These are phyloP conservation scores for Fusarium pseudoanthophilum DNA, from an alignment of 2,329 filamentous ascomycete genomes.

Conservation along the genomic window DNA sequence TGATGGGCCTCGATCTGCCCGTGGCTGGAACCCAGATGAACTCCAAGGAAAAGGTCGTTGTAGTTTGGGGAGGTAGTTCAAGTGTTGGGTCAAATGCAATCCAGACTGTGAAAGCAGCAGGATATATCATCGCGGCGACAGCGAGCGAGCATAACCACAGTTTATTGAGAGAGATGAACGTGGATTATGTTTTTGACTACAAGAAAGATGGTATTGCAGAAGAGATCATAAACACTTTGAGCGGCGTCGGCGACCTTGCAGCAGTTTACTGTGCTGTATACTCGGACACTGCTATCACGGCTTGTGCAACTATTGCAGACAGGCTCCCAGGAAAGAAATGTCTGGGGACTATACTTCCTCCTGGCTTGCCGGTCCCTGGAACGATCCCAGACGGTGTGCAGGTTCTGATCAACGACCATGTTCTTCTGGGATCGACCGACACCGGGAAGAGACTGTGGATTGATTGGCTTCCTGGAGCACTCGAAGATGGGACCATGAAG, in stretches of 20 bases:
- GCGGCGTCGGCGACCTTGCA: fast-evolving
- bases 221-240: neutral
- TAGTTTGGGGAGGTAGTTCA: neutral
- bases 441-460: neutral
- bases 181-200: neutral
- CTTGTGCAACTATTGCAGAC: neutral
- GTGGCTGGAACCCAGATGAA: neutral
- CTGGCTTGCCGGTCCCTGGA: neutral
- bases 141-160: neutral
- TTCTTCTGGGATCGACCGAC: neutral
- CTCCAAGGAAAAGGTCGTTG: neutral
- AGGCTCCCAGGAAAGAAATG: neutral
- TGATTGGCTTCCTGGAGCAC: neutral
- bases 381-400: neutral
- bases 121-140: neutral
- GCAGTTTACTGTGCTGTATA: neutral
- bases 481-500: neutral
- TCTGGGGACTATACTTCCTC: neutral
- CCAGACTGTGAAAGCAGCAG: neutral
- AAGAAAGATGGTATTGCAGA: neutral
- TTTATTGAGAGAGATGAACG: neutral
- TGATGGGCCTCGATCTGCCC: neutral
- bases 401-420: neutral
- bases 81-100: neutral
- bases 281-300: neutral